phyloP scores from a whole-genome alignment of 2,329 filamentous ascomycete genomes.

The Aureobasidium sp. region DNA sequence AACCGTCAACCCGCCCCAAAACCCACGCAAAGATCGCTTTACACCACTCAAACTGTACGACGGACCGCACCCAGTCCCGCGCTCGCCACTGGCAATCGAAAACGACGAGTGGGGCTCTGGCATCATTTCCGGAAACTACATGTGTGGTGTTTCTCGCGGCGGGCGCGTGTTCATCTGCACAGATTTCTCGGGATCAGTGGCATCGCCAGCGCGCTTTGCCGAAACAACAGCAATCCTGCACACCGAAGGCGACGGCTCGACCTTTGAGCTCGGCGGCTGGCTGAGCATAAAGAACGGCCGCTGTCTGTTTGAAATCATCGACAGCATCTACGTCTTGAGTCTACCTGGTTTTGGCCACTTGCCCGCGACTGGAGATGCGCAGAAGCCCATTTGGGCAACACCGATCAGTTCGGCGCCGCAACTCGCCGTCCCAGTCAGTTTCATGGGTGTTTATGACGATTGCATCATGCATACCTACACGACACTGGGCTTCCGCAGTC shows the following conservation, averaged over 20 bases:
- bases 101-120: constrained; percentile 44
- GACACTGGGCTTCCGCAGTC: background rate
- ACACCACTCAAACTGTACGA: constrained; percentile 19
- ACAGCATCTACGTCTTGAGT: constrained; percentile 37
- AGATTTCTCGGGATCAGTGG: constrained; percentile 36
- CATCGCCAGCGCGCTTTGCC: constrained; percentile 22
- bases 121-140: constrained; percentile 35
- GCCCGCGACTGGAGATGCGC: constrained; percentile 6
- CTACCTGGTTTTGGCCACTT: constrained; percentile 30
- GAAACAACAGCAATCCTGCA: constrained; percentile 33
- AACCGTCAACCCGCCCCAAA: constrained; percentile 20
- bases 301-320: constrained; percentile 39
- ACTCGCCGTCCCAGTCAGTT: constrained; percentile 39
- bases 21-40: constrained; percentile 20
- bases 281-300: constrained; percentile 37
- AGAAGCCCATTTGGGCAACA: constrained; percentile 23
- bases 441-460: constrained; percentile 43
- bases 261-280: constrained; percentile 43
- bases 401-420: constrained; percentile 32
- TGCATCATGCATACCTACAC: constrained; percentile 42
- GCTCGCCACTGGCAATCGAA: constrained; percentile 19
- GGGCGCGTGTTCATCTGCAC: constrained; percentile 40
- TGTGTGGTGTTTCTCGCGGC: constrained; percentile 39
- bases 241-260: constrained; percentile 34
- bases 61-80: constrained; percentile 18